Base-by-base conservation (phyloP, 108 stramenopile genomes). In the Fragilariopsis cylindrus region DNA sequence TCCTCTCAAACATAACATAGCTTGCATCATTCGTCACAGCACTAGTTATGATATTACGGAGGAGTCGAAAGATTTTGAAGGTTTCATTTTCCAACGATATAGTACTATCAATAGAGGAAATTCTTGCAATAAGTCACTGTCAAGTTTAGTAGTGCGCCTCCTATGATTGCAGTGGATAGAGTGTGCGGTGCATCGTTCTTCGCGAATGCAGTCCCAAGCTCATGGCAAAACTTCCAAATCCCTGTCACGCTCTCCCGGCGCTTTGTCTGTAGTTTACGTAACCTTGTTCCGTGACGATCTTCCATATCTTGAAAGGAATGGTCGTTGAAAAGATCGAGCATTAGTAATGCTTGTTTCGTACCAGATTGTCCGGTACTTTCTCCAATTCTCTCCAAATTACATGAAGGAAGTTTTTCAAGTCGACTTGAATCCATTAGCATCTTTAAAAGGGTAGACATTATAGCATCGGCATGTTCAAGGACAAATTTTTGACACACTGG, bases 11-110 rank as follows among this genome's bases (percentile, higher is more conserved):
- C 40, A 41, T 12, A 50, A 18, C 66, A 57, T 16, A 19, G 68
- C 39, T 54, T 3, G 18, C 39, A 49, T 67, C 55, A 57, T 53
- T 44, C 42, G 15, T 45, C 18, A 64, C 56, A 65, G 56, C 4
- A 9, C 7, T 54, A 1, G 75, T 72, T 13, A 76, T 30, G 21
- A 81, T 18, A 11, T 56, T 73, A 8, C 73, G 72, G 11, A 81
- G 39, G 8, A 69, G 12, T n/a, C 48, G 18, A 54, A 73, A 72
- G 40, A 63, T 56, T 48, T 62, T 54, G 21, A 76, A 69, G 9
- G 64, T 19, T 65, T 81, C 81, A 19, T 75, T 76, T 54, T 81
- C 81, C 0, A 81, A 42, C 7, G 70, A 81, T 39, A 70, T 44
- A 4, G 53, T 43, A 13, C 18, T 18, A n/a, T 72, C 57, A 44